A percentile compares a stretch with the other conserved stretches of the same genome.
These are phyloP conservation scores for Brachypodium distachyon DNA, from an alignment of 202 grass and related monocot genomes.

Conservation along the genomic window DNA sequence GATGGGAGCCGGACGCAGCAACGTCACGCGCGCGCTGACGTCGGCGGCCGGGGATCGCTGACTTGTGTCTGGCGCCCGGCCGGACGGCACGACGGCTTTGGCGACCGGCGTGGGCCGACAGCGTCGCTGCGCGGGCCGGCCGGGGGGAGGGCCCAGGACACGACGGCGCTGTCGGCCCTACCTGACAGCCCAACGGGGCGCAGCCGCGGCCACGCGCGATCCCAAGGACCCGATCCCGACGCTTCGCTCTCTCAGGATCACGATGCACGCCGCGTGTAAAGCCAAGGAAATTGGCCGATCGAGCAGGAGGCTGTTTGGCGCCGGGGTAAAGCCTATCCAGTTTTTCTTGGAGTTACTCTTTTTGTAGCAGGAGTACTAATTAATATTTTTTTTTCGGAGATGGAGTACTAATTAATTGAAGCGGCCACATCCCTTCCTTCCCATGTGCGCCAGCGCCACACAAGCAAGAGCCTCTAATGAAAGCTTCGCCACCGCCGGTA, in stretches of 20 bases:
- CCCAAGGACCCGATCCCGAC: neutral
- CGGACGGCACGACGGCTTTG: constrained; percentile 2
- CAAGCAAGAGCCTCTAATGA: too few relatives aligned
- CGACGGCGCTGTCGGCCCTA: constrained; percentile 11
- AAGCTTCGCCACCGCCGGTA: neutral
- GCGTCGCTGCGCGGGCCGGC: neutral
- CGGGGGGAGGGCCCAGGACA: neutral
- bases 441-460: too few relatives aligned
- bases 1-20: neutral
- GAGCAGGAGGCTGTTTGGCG: too few relatives aligned
- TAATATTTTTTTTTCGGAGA: too few relatives aligned
- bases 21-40: neutral
- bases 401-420: too few relatives aligned
- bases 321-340: too few relatives aligned
- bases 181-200: constrained; percentile 8
- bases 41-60: constrained; percentile 9
- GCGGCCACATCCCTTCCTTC: too few relatives aligned
- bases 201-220: constrained; percentile 26
- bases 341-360: neutral
- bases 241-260: neutral
- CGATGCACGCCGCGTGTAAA: neutral
- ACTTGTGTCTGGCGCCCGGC: neutral
- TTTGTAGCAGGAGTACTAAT: too few relatives aligned
- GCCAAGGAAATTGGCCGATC: too few relatives aligned
- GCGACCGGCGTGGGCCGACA: neutral